Percentiles rank a stretch among this genome's conserved stretches.
Conservation (phyloP, 768 basidiomycete species). For the Trametes elegans region DNA sequence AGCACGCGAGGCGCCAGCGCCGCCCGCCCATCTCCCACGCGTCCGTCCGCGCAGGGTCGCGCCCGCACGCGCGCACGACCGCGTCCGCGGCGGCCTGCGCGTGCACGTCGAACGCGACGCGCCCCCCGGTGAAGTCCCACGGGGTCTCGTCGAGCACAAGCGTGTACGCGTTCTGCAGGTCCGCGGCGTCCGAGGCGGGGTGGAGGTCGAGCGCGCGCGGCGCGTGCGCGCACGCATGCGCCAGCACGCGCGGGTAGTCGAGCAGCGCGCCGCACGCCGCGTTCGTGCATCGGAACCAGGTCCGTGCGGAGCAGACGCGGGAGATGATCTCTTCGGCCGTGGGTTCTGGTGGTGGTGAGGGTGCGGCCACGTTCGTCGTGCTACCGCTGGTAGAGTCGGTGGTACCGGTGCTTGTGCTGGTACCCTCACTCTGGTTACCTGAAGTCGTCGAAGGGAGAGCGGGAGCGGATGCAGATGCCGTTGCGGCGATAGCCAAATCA, state of each 20-base stretch:
- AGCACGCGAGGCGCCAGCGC: neutral
- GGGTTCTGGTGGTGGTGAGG: neutral
- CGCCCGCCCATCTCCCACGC: neutral
- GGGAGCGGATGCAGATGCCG: neutral
- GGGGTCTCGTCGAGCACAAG: conserved; percentile 6
- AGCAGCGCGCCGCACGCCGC: conserved; percentile 4
- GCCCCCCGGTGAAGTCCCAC: conserved; percentile 7
- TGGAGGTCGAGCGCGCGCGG: neutral
- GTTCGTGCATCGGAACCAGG: conserved; percentile 14
- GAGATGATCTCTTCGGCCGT: neutral
- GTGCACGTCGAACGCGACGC: neutral
- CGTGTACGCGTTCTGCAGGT: conserved; percentile 11
- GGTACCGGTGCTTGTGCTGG: neutral
- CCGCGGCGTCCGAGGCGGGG: neutral
- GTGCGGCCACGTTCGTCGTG: too few relatives aligned
- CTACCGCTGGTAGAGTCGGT: neutral
- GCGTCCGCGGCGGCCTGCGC: neutral
- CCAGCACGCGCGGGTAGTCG: conserved; percentile 4
- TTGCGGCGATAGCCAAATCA: neutral
- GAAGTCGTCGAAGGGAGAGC: neutral
- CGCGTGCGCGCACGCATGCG: conserved; percentile 8
- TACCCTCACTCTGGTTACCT: neutral
- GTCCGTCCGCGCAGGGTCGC: neutral
- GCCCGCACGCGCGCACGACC: neutral
- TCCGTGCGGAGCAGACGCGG: neutral